A percentile compares a stretch with the other conserved stretches of the same genome.
Conservation (phyloP, 2,329 filamentous ascomycete genomes). For the Furcasterigmium sp. region DNA sequence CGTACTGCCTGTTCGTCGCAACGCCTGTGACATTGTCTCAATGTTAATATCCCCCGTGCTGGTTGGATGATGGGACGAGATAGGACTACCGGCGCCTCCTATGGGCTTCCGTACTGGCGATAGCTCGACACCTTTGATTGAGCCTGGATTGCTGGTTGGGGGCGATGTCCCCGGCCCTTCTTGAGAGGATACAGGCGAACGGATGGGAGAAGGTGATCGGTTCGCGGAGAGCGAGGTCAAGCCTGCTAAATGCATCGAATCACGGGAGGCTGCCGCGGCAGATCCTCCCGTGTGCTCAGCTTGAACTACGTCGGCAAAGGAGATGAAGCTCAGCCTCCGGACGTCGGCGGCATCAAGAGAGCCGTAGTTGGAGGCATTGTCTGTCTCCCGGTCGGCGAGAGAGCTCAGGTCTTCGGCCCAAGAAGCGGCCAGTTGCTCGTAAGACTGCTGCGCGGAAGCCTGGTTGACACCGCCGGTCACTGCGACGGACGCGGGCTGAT, state of each 20-base stretch:
- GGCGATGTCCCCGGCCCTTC: slow-evolving; percentile 59
- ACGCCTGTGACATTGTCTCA: slow-evolving; percentile 88
- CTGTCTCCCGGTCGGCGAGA: slow-evolving; percentile 44
- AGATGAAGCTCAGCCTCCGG: slow-evolving; percentile 86
- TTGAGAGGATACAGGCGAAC: slow-evolving; percentile 72
- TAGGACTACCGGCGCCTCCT: slow-evolving; percentile 65
- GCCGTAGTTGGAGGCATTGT: slow-evolving; percentile 70
- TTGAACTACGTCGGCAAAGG: slow-evolving; percentile 92
- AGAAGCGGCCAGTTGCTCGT: slow-evolving; percentile 37
- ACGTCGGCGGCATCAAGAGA: slow-evolving; percentile 73
- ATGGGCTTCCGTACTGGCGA: slow-evolving; percentile 57
- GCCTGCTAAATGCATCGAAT: slow-evolving; percentile 65
- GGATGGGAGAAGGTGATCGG: slow-evolving; percentile 74
- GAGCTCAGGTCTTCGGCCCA: slow-evolving; percentile 55
- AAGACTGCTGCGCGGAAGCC: slow-evolving; percentile 15
- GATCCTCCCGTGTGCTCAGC: slow-evolving; percentile 61
- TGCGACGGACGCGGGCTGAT: slow-evolving; percentile 70
- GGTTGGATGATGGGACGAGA: slow-evolving; percentile 46
- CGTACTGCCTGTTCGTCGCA: slow-evolving; percentile 78
- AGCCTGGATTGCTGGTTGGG: slow-evolving; percentile 70
- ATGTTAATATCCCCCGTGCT: slow-evolving; percentile 71
- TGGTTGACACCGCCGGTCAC: slow-evolving; percentile 46
- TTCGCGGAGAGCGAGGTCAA: slow-evolving; percentile 58
- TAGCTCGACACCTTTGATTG: slow-evolving; percentile 68
- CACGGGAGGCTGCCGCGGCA: slow-evolving; percentile 49